Evolutionary conservation across 176 grass and related monocot genomes (phyloP), one percentile per base, ranked within the genome.

Genomic region (Miscanthus lutarioriparius): DNA sequence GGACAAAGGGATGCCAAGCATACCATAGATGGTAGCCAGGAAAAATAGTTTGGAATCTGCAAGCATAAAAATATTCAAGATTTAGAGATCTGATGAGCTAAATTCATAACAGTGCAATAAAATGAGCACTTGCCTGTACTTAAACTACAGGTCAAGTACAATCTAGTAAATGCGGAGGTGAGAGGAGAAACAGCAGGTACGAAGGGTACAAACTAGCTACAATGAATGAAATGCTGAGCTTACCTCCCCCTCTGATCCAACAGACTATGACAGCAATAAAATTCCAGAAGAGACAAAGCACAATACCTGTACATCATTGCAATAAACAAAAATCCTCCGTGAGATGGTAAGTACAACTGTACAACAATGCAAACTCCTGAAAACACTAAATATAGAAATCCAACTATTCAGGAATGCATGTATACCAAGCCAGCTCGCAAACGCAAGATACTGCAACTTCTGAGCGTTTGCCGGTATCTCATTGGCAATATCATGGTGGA

Each of bases 211-310:
- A 83, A 59, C 58, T 47, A 84, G 45, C 69, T 64, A 71, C 19
- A 73, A 71, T 36, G 33, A 68, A 78, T 43, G 41, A 69, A 79
- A 67, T 64, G 48, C 17, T 85, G 39, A 69, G n/a, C 73, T 80
- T 61, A 97, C 95, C 95, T 92, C 95, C 95, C 36, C 90, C 95
- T 97, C 86, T 94, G 86, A 97, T 91, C 95, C 92, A 97, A 71
- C 92, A 97, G 69, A 91, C 89, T 68, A 87, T 92, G 70, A 97
- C 92, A 54, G 95, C 95, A 84, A 97, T 79, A 37, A 97, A 87
- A 84, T 97, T 97, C 88, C 90, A 97, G 67, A 85, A 81, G 63
- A 97, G 87, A 79, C 95, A 97, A 64, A 97, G 86, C 73, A 97
- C 86, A 53, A 97, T 94, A 70, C 95, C 95, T 97, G 76, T 47